A percentile compares a stretch with the other conserved stretches of the same genome.
Evolutionary conservation across 306 rosid species (phyloP).

Genomic region (Datisca glomerata): DNA sequence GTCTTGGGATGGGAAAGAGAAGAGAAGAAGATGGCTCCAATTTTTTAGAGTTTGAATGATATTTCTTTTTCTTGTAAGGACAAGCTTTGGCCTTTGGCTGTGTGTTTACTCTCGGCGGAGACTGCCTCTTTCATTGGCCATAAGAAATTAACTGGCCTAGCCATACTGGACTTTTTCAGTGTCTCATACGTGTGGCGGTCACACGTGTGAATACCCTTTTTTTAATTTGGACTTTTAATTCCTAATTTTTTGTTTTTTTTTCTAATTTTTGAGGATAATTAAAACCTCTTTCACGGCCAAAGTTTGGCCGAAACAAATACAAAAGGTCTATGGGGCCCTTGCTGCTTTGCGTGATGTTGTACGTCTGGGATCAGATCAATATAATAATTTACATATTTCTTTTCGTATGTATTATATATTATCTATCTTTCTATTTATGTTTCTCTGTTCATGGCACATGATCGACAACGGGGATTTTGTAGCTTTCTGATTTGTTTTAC

Average conservation of each 20-base stretch:
- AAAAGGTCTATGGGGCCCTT: conserved; percentile 84
- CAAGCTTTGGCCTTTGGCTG: no score
- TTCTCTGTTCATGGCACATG: conserved; percentile 25
- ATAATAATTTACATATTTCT: conserved; percentile 15
- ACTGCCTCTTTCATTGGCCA: conserved; percentile 20
- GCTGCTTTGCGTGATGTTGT: conserved; percentile 30
- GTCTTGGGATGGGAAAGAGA: no score
- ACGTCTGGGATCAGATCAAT: conserved; percentile 47
- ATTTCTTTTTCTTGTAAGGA: no score
- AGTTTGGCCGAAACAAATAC: conserved; percentile 2
- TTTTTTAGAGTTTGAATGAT: no score
- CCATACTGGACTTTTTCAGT: conserved; percentile 29
- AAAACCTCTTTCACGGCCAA: conserved; percentile 3
- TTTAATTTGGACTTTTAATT: background rate
- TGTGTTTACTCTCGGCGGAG: conserved; percentile 53
- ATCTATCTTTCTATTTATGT: background rate
- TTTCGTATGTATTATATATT: no score
- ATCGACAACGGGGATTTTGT: conserved; percentile 37
- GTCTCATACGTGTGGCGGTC: conserved; percentile 48
- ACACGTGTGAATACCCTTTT: conserved; percentile 28
- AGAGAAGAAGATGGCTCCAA: no score
- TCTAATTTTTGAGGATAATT: conserved; percentile 17
- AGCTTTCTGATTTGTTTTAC: conserved; percentile 39
- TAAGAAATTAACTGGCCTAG: conserved; percentile 37
- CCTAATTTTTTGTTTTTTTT: conserved; percentile 18